Evolutionary conservation across 2,329 filamentous ascomycete species (phyloP), one percentile per base, ranked within the genome.

Genomic region (Diaporthe sp.): DNA sequence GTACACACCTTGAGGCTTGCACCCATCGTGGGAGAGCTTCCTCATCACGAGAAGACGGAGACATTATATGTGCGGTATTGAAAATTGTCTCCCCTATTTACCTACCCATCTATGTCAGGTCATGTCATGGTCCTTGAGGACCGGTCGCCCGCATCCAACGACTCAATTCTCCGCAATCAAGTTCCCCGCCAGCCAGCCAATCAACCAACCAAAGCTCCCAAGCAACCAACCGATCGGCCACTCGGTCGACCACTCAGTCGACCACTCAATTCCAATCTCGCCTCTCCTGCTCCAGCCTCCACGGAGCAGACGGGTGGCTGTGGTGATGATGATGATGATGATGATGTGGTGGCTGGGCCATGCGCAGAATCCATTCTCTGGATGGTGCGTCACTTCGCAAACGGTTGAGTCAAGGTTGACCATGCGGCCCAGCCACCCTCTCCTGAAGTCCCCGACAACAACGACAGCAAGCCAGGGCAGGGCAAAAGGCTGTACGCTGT

Each of bases 381-480:
- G 38, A 61, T 13, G 57, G 30, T 17, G 28, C 25, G 22, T 54
- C 10, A 17, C 28, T 35, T 58, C 19, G 54, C 54, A 58, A 58
- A 19, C n/a, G 19, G 13, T 40, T 40, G 12, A 45, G 30, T 45
- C 25, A 38, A 25, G 15, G 25, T 30, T 45, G 38, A 42, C 17
- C 45, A 25, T 33, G 17, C 15, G 22, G 61, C 45, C 64, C 64
- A 67, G 64, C 64, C 64, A 38, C 45, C 33, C 30, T 38, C 45
- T 28, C 52, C n/a, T n/a, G n/a, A n/a, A n/a, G n/a, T n/a, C n/a
- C 15, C 19, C 30, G 28, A 52, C 22, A 5, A 47, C 25, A 15
- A 45, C 5, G 35, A 5, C 10, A 10, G 35, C 35, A 6, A 10
- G 60, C 9, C 60, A 45, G 35, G 10, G 35, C 55, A 57, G 17